These are phyloP conservation scores for Elongisporangium undulatum DNA, from an alignment of 352 stramenopile genomes.

Conservation along the genomic window DNA sequence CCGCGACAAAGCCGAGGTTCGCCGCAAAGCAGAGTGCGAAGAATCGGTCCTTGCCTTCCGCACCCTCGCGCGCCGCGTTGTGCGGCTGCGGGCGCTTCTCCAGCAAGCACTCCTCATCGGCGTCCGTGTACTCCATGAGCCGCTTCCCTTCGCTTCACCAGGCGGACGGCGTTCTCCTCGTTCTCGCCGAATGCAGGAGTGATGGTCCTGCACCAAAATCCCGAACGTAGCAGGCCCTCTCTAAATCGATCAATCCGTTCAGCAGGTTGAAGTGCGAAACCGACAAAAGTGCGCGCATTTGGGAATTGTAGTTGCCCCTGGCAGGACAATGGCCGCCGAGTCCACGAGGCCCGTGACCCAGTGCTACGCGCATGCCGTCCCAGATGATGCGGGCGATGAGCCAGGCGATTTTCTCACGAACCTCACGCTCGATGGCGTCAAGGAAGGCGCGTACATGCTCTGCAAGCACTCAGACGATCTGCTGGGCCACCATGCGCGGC, in stretches of 20 bases:
- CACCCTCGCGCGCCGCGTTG: slow-evolving; percentile 17
- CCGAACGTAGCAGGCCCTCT: not conserved
- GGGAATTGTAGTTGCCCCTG: slow-evolving; percentile 4
- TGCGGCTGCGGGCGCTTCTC: slow-evolving; percentile 42
- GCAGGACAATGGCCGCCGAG: slow-evolving; percentile 3
- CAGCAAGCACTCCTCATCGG: slow-evolving; percentile 56
- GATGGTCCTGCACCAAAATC: too few species aligned
- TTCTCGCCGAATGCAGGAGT: slow-evolving; percentile 2
- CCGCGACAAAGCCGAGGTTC: slow-evolving; percentile 49
- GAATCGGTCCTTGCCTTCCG: slow-evolving; percentile 59
- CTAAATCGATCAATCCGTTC: slow-evolving; percentile 1
- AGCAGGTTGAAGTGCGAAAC: slow-evolving; percentile 18
- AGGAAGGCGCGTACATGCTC: slow-evolving; percentile 76
- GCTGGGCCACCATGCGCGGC: slow-evolving; percentile 68
- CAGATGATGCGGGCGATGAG: slow-evolving; percentile 23
- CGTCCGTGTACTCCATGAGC: slow-evolving; percentile 56
- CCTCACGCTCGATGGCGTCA: slow-evolving; percentile 74
- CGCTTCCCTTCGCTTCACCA: slow-evolving; percentile 1
- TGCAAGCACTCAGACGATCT: slow-evolving; percentile 83
- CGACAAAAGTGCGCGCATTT: slow-evolving; percentile 5
- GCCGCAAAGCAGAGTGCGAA: slow-evolving; percentile 61
- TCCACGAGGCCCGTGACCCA: not conserved
- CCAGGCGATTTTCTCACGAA: slow-evolving; percentile 48
- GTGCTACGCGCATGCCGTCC: slow-evolving; percentile 1
- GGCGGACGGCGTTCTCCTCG: not conserved